Evolutionary conservation across 495 filamentous ascomycete species (phyloP).

Genomic region (Talaromyces stipitatus): DNA sequence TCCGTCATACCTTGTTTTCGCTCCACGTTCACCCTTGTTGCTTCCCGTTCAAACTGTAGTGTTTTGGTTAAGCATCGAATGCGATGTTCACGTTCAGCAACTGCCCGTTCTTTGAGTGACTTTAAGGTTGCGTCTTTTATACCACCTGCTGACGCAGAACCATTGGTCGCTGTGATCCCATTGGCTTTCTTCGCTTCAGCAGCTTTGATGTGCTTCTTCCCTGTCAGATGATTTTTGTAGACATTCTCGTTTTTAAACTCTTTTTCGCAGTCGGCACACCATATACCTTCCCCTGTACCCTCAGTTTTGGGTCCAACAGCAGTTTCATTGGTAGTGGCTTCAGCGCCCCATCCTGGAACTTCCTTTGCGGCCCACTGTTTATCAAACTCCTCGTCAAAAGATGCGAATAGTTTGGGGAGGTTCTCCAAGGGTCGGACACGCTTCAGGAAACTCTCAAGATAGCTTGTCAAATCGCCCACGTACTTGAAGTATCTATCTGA

Average conservation of each 20-base stretch:
- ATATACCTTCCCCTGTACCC: constrained; percentile 64
- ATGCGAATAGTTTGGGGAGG: constrained; percentile 64
- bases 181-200: constrained; percentile 52
- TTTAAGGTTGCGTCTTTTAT: constrained; percentile 26
- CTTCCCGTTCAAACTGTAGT: constrained; percentile 71
- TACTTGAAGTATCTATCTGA: constrained; percentile 90
- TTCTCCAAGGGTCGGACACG: constrained; percentile 77
- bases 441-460: constrained; percentile 80
- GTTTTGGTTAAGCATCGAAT: constrained; percentile 66
- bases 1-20: constrained; percentile 94
- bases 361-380: constrained; percentile 71
- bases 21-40: constrained; percentile 88
- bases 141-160: constrained; percentile 12
- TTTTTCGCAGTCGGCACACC: constrained; percentile 86
- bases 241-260: constrained; percentile 95
- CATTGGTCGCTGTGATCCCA: constrained; percentile 18
- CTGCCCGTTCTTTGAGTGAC: constrained; percentile 77
- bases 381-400: constrained; percentile 76
- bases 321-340: constrained; percentile 36
- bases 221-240: constrained; percentile 78
- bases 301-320: constrained; percentile 42
- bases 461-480: constrained; percentile 66
- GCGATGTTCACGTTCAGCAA: constrained; percentile 83
- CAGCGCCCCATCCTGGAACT: constrained; percentile 69
- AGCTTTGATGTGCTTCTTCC: constrained; percentile 85